Percentiles rank a stretch among this genome's conserved stretches.
Conservation (phyloP, 495 filamentous ascomycete genomes). For the Penicillium antarcticum region DNA sequence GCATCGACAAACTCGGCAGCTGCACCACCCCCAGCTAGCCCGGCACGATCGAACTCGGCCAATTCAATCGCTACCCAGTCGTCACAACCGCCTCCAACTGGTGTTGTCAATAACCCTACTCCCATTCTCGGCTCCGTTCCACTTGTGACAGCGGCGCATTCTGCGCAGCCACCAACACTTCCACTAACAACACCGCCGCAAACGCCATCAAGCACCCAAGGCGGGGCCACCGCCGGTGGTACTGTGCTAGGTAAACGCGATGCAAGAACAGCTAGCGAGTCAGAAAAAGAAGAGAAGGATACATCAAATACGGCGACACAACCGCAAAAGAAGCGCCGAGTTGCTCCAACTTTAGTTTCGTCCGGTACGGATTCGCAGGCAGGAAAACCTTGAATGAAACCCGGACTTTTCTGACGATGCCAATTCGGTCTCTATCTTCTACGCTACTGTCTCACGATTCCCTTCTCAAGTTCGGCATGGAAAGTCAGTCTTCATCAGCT, state of each 20-base stretch:
- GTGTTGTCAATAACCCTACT: constrained; percentile 71
- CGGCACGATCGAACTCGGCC: constrained; percentile 77
- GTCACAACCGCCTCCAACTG: constrained; percentile 28
- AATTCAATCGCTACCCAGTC: constrained; percentile 73
- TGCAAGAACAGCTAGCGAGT: constrained; percentile 39
- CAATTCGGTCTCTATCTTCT: background rate
- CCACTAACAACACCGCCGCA: constrained; percentile 77
- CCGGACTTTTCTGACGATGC: background rate
- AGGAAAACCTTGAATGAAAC: background rate
- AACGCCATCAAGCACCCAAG: constrained; percentile 55
- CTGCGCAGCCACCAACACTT: constrained; percentile 50
- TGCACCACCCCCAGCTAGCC: constrained; percentile 60
- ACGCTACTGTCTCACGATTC: too few relatives aligned
- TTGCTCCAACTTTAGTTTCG: constrained; percentile 70
- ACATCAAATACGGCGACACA: constrained; percentile 32
- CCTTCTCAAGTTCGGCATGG: background rate
- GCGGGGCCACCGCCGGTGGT: constrained; percentile 33
- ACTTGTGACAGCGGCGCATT: constrained; percentile 66
- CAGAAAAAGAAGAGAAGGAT: constrained; percentile 61
- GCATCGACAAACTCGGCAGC: constrained; percentile 33
- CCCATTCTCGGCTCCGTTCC: constrained; percentile 72
- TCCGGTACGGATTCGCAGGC: constrained; percentile 26
- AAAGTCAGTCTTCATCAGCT: background rate
- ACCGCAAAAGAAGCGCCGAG: constrained; percentile 68
- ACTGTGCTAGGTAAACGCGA: constrained; percentile 59